These are phyloP conservation scores for Emmonsiellopsis sp. DNA, from an alignment of 2,329 filamentous ascomycete genomes.

Conservation along the genomic window DNA sequence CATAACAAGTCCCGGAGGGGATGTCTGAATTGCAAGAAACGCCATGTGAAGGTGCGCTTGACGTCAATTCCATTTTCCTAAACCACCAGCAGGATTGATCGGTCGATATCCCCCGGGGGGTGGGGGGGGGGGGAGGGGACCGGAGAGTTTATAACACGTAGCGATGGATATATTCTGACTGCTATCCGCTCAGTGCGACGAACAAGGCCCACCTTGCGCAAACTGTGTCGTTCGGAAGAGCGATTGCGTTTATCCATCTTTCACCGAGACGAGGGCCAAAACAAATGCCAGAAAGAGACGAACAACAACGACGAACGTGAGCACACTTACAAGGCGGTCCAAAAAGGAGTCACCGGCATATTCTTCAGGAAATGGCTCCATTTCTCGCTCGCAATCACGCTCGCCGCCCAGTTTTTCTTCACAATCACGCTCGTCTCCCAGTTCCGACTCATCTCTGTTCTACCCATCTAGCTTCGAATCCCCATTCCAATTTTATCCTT, in stretches of 20 bases:
- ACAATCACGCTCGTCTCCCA: no score
- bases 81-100: no score
- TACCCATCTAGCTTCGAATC: no score
- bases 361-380: not conserved
- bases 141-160: no score
- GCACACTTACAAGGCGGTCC: not conserved
- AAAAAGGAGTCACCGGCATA: not conserved
- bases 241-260: constrained; percentile 7
- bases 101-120: no score
- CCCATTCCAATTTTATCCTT: not conserved
- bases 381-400: not conserved
- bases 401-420: not conserved
- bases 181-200: constrained; percentile 6
- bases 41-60: constrained; percentile 2
- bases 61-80: not conserved
- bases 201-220: constrained; percentile 10
- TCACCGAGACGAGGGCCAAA: not conserved
- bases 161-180: not conserved
- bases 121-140: no score
- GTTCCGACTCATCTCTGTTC: not conserved
- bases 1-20: constrained; percentile 4
- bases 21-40: constrained; percentile 2
- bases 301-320: not conserved
- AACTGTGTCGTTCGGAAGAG: constrained; percentile 10
- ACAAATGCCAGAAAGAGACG: not conserved